phyloP scores from a whole-genome alignment of 148 eudicot genomes.

The Nepenthes mirabilis region DNA sequence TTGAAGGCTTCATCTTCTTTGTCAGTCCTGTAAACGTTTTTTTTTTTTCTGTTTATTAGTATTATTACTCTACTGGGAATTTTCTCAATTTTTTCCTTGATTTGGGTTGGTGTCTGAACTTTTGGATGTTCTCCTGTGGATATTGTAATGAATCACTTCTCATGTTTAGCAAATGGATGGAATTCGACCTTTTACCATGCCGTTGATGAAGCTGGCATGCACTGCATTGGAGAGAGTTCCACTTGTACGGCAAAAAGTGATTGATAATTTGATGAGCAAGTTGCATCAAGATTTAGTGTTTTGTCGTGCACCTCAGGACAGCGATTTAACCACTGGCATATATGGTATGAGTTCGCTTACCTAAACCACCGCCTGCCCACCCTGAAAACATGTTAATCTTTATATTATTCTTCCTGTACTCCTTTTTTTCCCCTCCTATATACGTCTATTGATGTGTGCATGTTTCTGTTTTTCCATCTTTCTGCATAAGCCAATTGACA shows the following conservation, averaged over 20 bases:
- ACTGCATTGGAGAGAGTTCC: slow-evolving; percentile 95
- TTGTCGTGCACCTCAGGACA: slow-evolving; percentile 73
- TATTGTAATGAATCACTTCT: not conserved
- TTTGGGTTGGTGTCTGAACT: not conserved
- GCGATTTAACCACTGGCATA: slow-evolving; percentile 48
- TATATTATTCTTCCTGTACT: not conserved
- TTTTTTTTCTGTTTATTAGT: not conserved
- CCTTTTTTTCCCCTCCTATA: not conserved
- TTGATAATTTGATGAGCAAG: slow-evolving; percentile 61
- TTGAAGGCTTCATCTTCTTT: too few species aligned
- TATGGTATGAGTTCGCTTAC: slow-evolving; percentile 36
- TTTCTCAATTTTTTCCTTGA: not conserved
- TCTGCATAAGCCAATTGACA: too few species aligned
- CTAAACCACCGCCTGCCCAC: not conserved
- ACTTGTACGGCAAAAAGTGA: slow-evolving; percentile 50
- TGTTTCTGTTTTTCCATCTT: too few species aligned
- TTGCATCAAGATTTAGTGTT: slow-evolving; percentile 89
- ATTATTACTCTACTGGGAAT: too few species aligned
- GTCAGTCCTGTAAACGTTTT: too few species aligned
- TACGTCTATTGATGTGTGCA: not conserved
- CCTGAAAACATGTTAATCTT: not conserved
- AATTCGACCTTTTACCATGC: slow-evolving; percentile 94
- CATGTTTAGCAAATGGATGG: slow-evolving; percentile 73
- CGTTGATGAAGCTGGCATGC: slow-evolving; percentile 83
- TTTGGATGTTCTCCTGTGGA: not conserved